phyloP scores from a whole-genome alignment of 352 stramenopile species.

The Globisporangium mamillatum region DNA sequence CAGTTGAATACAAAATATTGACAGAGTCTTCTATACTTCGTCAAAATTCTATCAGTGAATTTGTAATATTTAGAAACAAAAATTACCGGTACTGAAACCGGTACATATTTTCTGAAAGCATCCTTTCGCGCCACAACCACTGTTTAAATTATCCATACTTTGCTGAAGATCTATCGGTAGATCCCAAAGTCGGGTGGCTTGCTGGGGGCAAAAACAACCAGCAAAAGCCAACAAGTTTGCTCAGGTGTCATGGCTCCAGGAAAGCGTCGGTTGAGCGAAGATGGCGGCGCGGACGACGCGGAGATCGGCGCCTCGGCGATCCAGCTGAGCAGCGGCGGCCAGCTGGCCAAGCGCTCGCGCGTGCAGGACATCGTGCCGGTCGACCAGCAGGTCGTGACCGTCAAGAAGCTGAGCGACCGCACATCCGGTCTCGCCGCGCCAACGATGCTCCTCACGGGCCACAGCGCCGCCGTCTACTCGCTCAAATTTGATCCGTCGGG shows the following conservation, averaged over 20 bases:
- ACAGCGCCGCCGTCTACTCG: constrained; percentile 73
- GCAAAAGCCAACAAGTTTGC: neutral
- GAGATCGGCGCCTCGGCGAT: constrained; percentile 22
- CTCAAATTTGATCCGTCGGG: constrained; percentile 80
- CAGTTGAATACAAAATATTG: too few species aligned
- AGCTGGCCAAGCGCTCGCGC: constrained; percentile 63
- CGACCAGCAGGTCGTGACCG: constrained; percentile 52
- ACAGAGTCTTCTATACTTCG: too few species aligned
- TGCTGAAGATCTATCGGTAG: neutral
- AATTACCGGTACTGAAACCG: too few species aligned
- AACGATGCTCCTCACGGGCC: constrained; percentile 79
- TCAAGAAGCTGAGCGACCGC: constrained; percentile 50
- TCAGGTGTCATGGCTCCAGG: constrained; percentile 3
- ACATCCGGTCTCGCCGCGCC: constrained; percentile 64
- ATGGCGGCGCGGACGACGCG: constrained; percentile 7
- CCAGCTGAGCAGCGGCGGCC: constrained; percentile 21
- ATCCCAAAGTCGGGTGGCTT: neutral
- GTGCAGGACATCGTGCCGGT: constrained; percentile 72
- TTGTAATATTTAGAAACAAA: too few species aligned
- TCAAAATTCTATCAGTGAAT: too few species aligned
- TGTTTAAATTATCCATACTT: neutral
- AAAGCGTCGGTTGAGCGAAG: constrained; percentile 24
- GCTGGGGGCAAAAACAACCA: neutral
- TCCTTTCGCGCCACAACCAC: too few species aligned
- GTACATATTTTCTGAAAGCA: too few species aligned